Evolutionary conservation across 2,329 filamentous ascomycete genomes (phyloP).

Genomic region (Aspergillus sp.): DNA sequence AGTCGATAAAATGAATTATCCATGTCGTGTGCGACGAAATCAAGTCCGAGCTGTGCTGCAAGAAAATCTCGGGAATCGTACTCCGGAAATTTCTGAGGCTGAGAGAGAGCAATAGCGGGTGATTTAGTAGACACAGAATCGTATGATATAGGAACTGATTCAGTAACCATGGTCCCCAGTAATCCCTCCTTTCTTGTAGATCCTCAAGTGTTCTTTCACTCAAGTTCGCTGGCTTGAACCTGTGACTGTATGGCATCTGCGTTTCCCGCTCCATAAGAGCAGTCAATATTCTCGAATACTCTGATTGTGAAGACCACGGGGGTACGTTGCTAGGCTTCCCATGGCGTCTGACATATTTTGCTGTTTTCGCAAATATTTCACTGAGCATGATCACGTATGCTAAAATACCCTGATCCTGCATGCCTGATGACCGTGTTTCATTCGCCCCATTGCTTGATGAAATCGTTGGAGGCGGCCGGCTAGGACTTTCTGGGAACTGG

Average conservation of each 20-base stretch:
- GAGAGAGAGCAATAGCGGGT: conserved; percentile 56
- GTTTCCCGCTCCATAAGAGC: conserved; percentile 57
- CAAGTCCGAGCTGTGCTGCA: conserved; percentile 56
- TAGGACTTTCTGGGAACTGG: conserved; percentile 43
- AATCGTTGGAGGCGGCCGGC: conserved; percentile 25
- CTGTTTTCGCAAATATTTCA: conserved; percentile 52
- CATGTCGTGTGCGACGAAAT: conserved; percentile 55
- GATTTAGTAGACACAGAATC: conserved; percentile 56
- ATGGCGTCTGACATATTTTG: conserved; percentile 50
- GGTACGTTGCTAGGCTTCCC: conserved; percentile 48
- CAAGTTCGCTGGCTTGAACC: conserved; percentile 54
- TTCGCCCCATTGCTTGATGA: conserved; percentile 23
- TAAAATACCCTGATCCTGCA: conserved; percentile 46
- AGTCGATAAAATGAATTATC: conserved; percentile 56
- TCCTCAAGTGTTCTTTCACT: conserved; percentile 44
- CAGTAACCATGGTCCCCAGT: conserved; percentile 57
- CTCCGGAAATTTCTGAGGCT: conserved; percentile 55
- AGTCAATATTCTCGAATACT: conserved; percentile 55
- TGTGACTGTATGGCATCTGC: conserved; percentile 52
- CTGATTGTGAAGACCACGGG: conserved; percentile 54
- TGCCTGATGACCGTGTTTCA: conserved; percentile 30
- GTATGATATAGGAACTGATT: conserved; percentile 57
- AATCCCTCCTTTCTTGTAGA: conserved; percentile 49
- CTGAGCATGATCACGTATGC: conserved; percentile 51
- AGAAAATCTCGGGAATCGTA: conserved; percentile 56